phyloP scores from a whole-genome alignment of 73 alveolate genomes.

The Paramecium primaurelia region DNA sequence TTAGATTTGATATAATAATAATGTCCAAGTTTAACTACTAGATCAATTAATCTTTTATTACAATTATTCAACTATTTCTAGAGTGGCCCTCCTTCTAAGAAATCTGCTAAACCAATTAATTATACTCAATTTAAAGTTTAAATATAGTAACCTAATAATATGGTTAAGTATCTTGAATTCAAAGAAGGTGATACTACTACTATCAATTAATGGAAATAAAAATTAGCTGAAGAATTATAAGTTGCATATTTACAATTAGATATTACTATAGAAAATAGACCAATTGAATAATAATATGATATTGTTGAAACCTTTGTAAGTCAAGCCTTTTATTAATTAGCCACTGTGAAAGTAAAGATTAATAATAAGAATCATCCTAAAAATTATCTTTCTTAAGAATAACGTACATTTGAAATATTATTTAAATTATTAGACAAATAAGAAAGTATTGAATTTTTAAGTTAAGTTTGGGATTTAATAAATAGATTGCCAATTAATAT shows the following conservation, averaged over 20 bases:
- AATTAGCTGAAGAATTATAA: slow-evolving; percentile 10
- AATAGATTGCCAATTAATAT: slow-evolving; percentile 27
- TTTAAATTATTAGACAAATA: background rate
- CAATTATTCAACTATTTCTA: background rate
- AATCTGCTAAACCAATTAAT: background rate
- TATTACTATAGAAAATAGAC: background rate
- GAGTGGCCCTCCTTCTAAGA: background rate
- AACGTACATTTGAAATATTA: background rate
- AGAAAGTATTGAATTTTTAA: background rate
- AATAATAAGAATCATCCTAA: slow-evolving; percentile 29
- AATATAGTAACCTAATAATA: background rate
- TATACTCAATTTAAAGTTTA: background rate
- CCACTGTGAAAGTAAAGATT: background rate
- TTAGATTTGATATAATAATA: background rate
- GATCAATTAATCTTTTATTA: background rate
- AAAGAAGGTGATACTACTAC: slow-evolving; percentile 24
- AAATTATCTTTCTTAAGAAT: slow-evolving; percentile 9
- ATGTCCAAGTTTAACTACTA: slow-evolving; percentile 11
- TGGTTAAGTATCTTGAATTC: background rate
- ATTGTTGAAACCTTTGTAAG: background rate
- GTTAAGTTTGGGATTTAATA: slow-evolving; percentile 26
- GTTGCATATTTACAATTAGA: slow-evolving; percentile 12
- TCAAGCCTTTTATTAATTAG: background rate
- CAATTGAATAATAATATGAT: slow-evolving; percentile 10
- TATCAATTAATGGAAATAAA: slow-evolving; percentile 15